Evolutionary conservation across 371 early-diverging fungal species (phyloP).

Genomic region (Circinella umbellata): DNA sequence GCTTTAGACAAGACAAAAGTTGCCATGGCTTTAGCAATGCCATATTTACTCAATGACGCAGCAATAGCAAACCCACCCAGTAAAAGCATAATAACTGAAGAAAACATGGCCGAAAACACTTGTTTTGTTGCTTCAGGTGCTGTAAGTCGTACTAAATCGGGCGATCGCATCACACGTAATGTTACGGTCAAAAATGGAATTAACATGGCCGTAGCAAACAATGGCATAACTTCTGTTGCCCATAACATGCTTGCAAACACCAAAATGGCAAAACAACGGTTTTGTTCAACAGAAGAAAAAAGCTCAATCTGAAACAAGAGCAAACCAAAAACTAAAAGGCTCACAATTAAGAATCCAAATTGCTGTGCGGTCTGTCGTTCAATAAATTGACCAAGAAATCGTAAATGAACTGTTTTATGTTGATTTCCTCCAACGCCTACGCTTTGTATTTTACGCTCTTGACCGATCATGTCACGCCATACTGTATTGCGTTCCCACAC

Average conservation of each 20-base stretch:
- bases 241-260: constrained; percentile 88
- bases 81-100: constrained; percentile 83
- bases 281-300: constrained; percentile 70
- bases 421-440: constrained; percentile 50
- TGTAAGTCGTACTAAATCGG: constrained; percentile 52
- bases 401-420: constrained; percentile 34
- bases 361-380: constrained; percentile 26
- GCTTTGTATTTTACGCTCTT: constrained; percentile 82
- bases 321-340: constrained; percentile 59
- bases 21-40: constrained; percentile 92
- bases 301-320: constrained; percentile 50
- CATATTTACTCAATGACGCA: constrained; percentile 82
- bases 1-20: constrained; percentile 87
- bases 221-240: constrained; percentile 94
- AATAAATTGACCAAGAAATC: constrained; percentile 37
- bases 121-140: constrained; percentile 70
- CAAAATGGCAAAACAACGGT: constrained; percentile 88
- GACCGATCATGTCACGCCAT: constrained; percentile 97
- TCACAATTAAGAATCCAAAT: constrained; percentile 22
- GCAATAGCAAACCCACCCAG: constrained; percentile 86
- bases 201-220: constrained; percentile 91
- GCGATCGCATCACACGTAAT: constrained; percentile 79
- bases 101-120: constrained; percentile 82
- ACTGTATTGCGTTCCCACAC: constrained; percentile 97
- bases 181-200: constrained; percentile 88